Evolutionary conservation across 257 asterid species (phyloP).

Genomic region (Gynochthodes officinalis): DNA sequence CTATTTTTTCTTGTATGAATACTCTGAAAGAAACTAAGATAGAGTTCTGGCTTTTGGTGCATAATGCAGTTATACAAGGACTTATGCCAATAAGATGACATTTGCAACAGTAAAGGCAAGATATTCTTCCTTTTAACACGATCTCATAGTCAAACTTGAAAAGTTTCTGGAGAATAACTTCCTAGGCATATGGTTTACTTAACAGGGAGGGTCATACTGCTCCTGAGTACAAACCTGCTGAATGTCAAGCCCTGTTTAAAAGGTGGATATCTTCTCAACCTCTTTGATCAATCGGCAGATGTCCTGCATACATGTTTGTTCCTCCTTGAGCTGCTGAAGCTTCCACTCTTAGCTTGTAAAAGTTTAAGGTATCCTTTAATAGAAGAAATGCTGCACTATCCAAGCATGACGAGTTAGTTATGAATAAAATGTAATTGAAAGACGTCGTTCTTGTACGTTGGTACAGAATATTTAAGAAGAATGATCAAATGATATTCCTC

Average conservation of each 20-base stretch:
- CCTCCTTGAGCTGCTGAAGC: slow-evolving; percentile 5
- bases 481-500: background rate
- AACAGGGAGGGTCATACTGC: slow-evolving; percentile 41
- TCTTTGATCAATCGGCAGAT: slow-evolving; percentile 7
- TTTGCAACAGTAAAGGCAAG: slow-evolving; percentile 37
- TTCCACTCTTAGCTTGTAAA: background rate
- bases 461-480: background rate
- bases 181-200: background rate
- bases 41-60: background rate
- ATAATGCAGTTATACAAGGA: slow-evolving; percentile 32
- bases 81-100: slow-evolving; percentile 32
- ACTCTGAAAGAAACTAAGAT: background rate
- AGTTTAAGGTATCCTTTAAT: background rate
- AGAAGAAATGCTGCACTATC: too few relatives aligned
- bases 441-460: too few relatives aligned
- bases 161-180: background rate
- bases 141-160: background rate
- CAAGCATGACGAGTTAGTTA: background rate
- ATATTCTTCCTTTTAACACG: background rate
- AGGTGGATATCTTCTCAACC: slow-evolving; percentile 33
- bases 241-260: slow-evolving; percentile 29
- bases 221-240: slow-evolving; percentile 29
- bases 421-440: background rate
- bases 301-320: background rate
- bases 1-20: background rate